These are phyloP conservation scores for Aspergillus uvarum DNA, from an alignment of 2,329 filamentous ascomycete genomes.

Conservation along the genomic window DNA sequence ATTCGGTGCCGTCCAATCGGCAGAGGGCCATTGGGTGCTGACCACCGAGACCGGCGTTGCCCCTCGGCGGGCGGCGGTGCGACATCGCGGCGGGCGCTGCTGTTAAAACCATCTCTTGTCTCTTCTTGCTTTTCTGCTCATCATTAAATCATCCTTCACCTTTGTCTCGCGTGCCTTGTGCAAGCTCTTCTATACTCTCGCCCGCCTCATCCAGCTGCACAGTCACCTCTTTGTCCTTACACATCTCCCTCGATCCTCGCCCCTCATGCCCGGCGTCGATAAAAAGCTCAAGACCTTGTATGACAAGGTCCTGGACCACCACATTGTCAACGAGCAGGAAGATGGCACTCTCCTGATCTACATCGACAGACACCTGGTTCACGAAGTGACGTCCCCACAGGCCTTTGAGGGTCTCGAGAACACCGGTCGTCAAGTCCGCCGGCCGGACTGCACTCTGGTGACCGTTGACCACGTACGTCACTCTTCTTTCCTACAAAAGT, in stretches of 20 bases:
- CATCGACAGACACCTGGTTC: constrained; percentile 94
- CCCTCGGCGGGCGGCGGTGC: constrained; percentile 32
- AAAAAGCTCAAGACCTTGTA: constrained; percentile 80
- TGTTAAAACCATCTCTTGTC: constrained; percentile 25
- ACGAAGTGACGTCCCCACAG: constrained; percentile 98
- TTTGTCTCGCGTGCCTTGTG: constrained; percentile 9
- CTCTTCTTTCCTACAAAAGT: not conserved
- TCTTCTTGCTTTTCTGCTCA: not conserved
- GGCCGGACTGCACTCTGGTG: constrained; percentile 93
- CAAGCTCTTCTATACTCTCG: constrained; percentile 1
- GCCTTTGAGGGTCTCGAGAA: constrained; percentile 95
- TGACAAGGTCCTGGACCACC: constrained; percentile 94
- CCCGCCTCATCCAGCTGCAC: constrained; percentile 2
- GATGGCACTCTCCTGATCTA: constrained; percentile 92
- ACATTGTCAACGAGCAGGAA: constrained; percentile 92
- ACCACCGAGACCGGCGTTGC: constrained; percentile 39
- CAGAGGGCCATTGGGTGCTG: constrained; percentile 29
- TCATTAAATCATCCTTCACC: constrained; percentile 10
- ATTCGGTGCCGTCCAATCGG: constrained; percentile 26
- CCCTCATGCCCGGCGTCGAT: constrained; percentile 73
- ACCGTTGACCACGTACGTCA: constrained; percentile 89
- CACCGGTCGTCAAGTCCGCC: constrained; percentile 79
- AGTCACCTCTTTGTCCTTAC: not conserved
- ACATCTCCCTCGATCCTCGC: constrained; percentile 11
- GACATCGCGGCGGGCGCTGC: constrained; percentile 33